Evolutionary conservation across 2,329 filamentous ascomycete species (phyloP), one percentile per base, ranked within the genome.

Genomic region (Verticillium albo-atrum): DNA sequence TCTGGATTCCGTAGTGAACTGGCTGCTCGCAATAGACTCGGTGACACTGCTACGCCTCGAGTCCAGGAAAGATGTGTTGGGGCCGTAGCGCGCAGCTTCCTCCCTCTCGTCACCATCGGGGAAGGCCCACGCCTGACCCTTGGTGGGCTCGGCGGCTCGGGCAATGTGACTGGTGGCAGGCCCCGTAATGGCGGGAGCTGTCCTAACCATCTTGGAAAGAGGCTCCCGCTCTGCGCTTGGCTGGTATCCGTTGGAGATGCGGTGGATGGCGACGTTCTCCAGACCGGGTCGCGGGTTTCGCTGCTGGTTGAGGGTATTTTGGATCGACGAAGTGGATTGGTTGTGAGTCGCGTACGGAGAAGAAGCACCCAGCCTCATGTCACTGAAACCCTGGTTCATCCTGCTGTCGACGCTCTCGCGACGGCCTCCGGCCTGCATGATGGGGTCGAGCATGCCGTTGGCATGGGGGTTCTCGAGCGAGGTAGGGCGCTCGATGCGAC

Each of bases 41-140:
- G 90, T 88, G 61, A 90, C 83, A 66, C 89, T 92, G 70, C 89
- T 92, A 62, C 89, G 84, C 61, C 90, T 82, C 10, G 90, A 92
- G 58, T 87, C 84, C 52, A 83, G 75, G 37, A 84, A 84, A 54
- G 78, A 75, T 65, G 70, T 73, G 70, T 73, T 68, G 80, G 80
- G 35, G 73, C 77, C 60, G 69, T 80, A 69, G 58, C 81, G 75
- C 3, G 89, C 85, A 57, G 87, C 84, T 58, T 89, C 86, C 59
- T 89, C 86, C n/a, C 37, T 47, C 68, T 91, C 90, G 57, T 89
- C 86, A 58, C 89, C 86, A 68, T 91, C 90, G 1, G 90, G 90
- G 66, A 93, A 93, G 65, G 90, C 90, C 90, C 90, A 94, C 4
- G 90, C 88, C 71, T 89, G 90, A 70, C 90, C 90, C 72, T 92